A percentile compares a stretch with the other conserved stretches of the same genome.
phyloP scores from a whole-genome alignment of 1,284 basidiomycete species.

The Tilletia caries region DNA sequence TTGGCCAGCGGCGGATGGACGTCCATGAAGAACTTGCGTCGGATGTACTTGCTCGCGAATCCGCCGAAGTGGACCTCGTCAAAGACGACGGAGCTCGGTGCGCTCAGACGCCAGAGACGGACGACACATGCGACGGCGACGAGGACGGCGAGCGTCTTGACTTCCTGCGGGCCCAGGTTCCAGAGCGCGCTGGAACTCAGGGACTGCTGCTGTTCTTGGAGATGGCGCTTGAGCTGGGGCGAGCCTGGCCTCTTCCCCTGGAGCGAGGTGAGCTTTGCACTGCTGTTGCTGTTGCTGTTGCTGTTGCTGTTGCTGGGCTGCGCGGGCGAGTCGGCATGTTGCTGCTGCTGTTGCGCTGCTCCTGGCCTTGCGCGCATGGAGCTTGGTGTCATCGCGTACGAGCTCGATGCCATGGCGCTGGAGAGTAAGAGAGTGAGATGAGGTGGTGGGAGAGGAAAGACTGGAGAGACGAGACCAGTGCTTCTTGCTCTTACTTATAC shows the following conservation, averaged over 20 bases:
- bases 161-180: conserved; percentile 2
- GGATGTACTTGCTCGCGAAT: conserved; percentile 79
- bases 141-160: not conserved
- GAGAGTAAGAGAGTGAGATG: not conserved
- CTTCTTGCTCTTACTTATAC: too few species aligned
- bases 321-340: not conserved
- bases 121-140: conserved; percentile 7
- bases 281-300: not conserved
- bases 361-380: not conserved
- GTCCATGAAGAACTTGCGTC: conserved; percentile 85
- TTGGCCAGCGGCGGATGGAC: conserved; percentile 95
- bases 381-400: conserved; percentile 1
- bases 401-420: conserved; percentile 2
- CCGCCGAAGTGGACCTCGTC: conserved; percentile 54
- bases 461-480: too few species aligned
- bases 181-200: conserved; percentile 1
- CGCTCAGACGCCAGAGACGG: conserved; percentile 11
- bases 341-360: not conserved
- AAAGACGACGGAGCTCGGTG: conserved; percentile 23
- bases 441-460: not conserved
- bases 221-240: conserved; percentile 15
- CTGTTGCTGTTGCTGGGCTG: not conserved
- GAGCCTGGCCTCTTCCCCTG: not conserved
- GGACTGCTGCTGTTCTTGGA: not conserved
- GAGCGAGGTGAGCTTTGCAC: not conserved